phyloP scores from a whole-genome alignment of 73 alveolate genomes.

The Paramecium tetraurelia region DNA sequence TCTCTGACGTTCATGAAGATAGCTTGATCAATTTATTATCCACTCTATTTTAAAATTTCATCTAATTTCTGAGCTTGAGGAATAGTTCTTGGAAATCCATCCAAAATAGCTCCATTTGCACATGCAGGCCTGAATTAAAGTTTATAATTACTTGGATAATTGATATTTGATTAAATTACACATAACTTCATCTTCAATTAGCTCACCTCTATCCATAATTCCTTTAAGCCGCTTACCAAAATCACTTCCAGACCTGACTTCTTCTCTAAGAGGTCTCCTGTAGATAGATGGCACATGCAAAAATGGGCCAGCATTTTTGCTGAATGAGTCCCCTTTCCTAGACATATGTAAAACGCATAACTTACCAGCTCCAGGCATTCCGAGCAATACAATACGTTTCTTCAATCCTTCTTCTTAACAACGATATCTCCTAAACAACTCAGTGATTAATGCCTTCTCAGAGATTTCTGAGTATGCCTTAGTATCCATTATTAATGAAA shows the following conservation, averaged over 20 bases:
- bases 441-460: neutral
- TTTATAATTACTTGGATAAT: slow-evolving; percentile 14
- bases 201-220: slow-evolving; percentile 83
- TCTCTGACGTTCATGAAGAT: slow-evolving; percentile 73
- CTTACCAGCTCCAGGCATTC: slow-evolving; percentile 52
- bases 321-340: slow-evolving; percentile 62
- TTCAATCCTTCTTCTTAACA: neutral
- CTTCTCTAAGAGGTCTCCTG: slow-evolving; percentile 84
- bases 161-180: slow-evolving; percentile 63
- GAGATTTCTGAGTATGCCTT: neutral
- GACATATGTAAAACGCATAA: neutral
- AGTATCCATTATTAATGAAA: neutral
- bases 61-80: slow-evolving; percentile 77
- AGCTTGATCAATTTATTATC: slow-evolving; percentile 62
- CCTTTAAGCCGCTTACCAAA: slow-evolving; percentile 77
- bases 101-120: slow-evolving; percentile 77
- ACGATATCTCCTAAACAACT: slow-evolving; percentile 17
- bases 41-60: slow-evolving; percentile 60
- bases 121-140: slow-evolving; percentile 73
- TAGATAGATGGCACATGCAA: slow-evolving; percentile 70
- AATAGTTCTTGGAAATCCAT: slow-evolving; percentile 83
- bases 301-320: slow-evolving; percentile 33
- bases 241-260: slow-evolving; percentile 76
- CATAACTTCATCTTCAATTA: slow-evolving; percentile 78
- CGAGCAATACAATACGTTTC: slow-evolving; percentile 18